A percentile compares a stretch with the other conserved stretches of the same genome.
Evolutionary conservation across 192 early-diverging fungal species (phyloP).

Genomic region (Dimargaris cristalligena): DNA sequence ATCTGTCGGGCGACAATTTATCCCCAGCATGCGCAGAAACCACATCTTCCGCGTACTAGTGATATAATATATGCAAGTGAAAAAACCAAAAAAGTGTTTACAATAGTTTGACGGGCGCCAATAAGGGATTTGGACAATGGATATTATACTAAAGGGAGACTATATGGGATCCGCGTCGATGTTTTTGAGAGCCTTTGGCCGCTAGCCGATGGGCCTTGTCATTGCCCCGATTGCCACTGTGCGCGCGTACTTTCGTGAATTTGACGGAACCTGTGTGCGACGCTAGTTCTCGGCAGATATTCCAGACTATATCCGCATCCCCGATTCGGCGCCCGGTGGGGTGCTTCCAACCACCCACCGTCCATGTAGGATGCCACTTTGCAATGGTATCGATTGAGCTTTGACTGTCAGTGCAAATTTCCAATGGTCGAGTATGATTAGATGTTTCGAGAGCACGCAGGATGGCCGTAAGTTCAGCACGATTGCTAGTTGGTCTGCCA

Average conservation of each 20-base stretch:
- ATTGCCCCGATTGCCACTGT: neutral
- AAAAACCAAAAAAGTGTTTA: no score
- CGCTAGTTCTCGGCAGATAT: conserved; percentile 17
- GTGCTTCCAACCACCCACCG: conserved; percentile 42
- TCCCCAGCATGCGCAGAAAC: no score
- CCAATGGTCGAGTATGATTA: conserved; percentile 14
- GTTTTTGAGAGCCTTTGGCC: no score
- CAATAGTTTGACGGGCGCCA: no score
- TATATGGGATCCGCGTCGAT: no score
- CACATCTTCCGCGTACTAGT: no score
- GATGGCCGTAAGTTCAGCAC: conserved; percentile 13
- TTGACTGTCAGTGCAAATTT: conserved; percentile 60
- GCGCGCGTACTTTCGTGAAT: neutral
- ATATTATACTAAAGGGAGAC: no score
- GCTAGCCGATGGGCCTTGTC: no score
- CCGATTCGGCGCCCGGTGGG: conserved; percentile 35
- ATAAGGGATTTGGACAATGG: no score
- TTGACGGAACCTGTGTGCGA: neutral
- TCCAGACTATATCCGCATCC: conserved; percentile 62
- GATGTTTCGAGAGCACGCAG: neutral
- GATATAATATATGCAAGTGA: no score
- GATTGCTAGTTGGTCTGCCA: neutral
- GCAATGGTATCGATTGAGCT: conserved; percentile 58
- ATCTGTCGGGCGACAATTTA: no score
- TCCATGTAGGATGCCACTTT: conserved; percentile 56